A percentile compares a stretch with the other conserved stretches of the same genome.
Evolutionary conservation across 1,139 yeast species (phyloP).

Genomic region (Protomyces inundatus): DNA sequence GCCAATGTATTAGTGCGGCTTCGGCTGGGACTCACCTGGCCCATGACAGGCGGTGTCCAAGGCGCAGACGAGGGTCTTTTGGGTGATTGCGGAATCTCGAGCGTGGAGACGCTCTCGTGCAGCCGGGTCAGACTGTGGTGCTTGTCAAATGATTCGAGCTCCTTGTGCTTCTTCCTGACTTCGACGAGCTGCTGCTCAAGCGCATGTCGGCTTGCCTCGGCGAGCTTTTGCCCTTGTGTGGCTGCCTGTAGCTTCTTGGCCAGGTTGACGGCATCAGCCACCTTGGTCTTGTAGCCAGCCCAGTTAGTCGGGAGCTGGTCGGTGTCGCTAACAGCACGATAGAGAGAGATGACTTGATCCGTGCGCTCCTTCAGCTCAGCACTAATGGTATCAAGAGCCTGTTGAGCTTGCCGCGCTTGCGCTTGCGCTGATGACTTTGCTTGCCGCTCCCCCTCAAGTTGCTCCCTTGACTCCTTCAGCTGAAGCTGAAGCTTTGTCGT

Average conservation of each 20-base stretch:
- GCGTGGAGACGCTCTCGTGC: slow-evolving; percentile 4
- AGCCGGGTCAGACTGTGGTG: not conserved
- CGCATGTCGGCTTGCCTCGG: not conserved
- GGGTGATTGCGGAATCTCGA: slow-evolving; percentile 9
- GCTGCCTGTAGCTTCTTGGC: slow-evolving; percentile 3
- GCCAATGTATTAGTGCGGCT: slow-evolving; percentile 20
- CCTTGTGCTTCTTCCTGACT: not conserved
- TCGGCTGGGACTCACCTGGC: slow-evolving; percentile 2
- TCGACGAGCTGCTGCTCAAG: slow-evolving; percentile 16
- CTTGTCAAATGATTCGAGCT: not conserved
- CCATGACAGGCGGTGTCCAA: slow-evolving; percentile 15
- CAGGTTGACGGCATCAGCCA: not conserved
- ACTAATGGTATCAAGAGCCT: slow-evolving; percentile 2
- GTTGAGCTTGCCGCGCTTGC: not conserved
- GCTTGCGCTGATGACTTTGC: slow-evolving; percentile 7
- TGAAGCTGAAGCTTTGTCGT: not conserved
- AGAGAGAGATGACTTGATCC: slow-evolving; percentile 5
- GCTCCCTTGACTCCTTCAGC: slow-evolving; percentile 1
- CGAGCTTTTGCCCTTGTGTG: not conserved
- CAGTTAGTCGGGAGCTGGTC: not conserved
- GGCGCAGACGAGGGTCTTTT: slow-evolving; percentile 12
- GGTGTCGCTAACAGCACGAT: slow-evolving; percentile 3
- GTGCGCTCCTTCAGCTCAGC: slow-evolving; percentile 7
- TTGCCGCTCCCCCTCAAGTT: slow-evolving; percentile 20
- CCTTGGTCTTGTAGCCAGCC: not conserved